phyloP scores from a whole-genome alignment of 2,329 filamentous ascomycete species.

The Trichophyton schoenleinii region DNA sequence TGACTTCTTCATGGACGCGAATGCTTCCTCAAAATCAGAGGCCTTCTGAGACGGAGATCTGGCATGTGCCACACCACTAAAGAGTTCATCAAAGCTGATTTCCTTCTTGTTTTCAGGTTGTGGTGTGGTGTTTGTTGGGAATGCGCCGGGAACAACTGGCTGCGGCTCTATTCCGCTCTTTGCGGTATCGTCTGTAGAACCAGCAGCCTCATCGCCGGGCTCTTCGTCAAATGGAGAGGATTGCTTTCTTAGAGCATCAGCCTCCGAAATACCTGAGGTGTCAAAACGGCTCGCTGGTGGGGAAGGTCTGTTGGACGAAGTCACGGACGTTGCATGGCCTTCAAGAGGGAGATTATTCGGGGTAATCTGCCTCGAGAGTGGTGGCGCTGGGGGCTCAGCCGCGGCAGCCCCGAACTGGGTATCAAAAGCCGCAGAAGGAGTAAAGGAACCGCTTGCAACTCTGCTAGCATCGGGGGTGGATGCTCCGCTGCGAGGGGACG shows the following conservation, averaged over 20 bases:
- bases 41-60: constrained; percentile 35
- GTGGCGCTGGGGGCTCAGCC: constrained; percentile 44
- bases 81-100: constrained; percentile 35
- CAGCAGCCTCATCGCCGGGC: not conserved
- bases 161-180: not conserved
- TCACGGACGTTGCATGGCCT: constrained; percentile 45
- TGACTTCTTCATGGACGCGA: constrained; percentile 35
- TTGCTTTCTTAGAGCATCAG: constrained; percentile 17
- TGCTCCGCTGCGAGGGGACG: constrained; percentile 24
- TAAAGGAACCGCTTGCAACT: constrained; percentile 37
- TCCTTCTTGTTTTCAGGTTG: constrained; percentile 21
- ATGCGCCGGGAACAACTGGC: constrained; percentile 37
- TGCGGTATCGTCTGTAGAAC: constrained; percentile 1
- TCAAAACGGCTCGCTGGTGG: constrained; percentile 56
- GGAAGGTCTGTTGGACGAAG: constrained; percentile 66
- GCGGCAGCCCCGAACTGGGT: constrained; percentile 17
- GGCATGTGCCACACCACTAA: constrained; percentile 32
- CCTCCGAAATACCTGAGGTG: constrained; percentile 25
- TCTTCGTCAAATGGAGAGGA: constrained; percentile 23
- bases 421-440: constrained; percentile 49
- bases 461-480: not conserved
- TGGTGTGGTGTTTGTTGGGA: constrained; percentile 20
- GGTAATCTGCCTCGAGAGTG: constrained; percentile 64
- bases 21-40: constrained; percentile 37
- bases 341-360: constrained; percentile 63